Percentiles rank a stretch among this genome's conserved stretches.
phyloP scores from a whole-genome alignment of 2,329 filamentous ascomycete genomes.

The Chrysoporthe cubensis region DNA sequence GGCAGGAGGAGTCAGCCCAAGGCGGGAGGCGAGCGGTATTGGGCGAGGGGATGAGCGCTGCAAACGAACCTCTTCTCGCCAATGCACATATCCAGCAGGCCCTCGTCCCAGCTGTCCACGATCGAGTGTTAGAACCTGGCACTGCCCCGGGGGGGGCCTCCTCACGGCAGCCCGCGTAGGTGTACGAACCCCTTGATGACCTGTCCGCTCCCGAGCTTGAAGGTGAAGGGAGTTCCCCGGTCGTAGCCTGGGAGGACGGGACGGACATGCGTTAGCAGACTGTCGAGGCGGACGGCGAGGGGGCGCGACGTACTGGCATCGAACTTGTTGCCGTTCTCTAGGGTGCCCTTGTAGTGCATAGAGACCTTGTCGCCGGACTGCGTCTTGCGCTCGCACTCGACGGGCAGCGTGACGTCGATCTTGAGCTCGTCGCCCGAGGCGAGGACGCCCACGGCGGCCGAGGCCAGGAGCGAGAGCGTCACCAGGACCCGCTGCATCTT shows the following conservation, averaged over 20 bases:
- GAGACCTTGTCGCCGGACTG: conserved; percentile 76
- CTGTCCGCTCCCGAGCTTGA: conserved; percentile 77
- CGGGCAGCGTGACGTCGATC: conserved; percentile 75
- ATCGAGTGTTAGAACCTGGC: conserved; percentile 31
- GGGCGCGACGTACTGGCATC: conserved; percentile 65
- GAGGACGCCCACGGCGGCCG: conserved; percentile 54
- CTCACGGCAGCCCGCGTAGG: not conserved
- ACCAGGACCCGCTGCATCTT: conserved; percentile 55
- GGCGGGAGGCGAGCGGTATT: not conserved
- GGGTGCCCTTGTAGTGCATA: conserved; percentile 87
- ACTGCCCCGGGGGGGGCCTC: not conserved
- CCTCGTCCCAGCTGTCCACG: conserved; percentile 77
- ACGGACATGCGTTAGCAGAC: not conserved
- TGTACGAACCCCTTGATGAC: conserved; percentile 82
- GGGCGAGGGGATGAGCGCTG: not conserved
- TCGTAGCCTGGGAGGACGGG: conserved; percentile 63
- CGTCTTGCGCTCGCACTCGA: conserved; percentile 80
- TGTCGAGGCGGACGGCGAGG: not conserved
- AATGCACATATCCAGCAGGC: conserved; percentile 90
- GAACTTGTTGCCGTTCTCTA: conserved; percentile 78
- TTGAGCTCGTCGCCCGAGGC: conserved; percentile 67
- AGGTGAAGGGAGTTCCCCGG: conserved; percentile 74
- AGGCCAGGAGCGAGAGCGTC: conserved; percentile 55
- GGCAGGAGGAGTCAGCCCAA: conserved; percentile 27
- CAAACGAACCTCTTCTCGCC: conserved; percentile 74